Evolutionary conservation across 768 basidiomycete genomes (phyloP), one percentile per base, ranked within the genome.

Genomic region (Phylloporus sp.): DNA sequence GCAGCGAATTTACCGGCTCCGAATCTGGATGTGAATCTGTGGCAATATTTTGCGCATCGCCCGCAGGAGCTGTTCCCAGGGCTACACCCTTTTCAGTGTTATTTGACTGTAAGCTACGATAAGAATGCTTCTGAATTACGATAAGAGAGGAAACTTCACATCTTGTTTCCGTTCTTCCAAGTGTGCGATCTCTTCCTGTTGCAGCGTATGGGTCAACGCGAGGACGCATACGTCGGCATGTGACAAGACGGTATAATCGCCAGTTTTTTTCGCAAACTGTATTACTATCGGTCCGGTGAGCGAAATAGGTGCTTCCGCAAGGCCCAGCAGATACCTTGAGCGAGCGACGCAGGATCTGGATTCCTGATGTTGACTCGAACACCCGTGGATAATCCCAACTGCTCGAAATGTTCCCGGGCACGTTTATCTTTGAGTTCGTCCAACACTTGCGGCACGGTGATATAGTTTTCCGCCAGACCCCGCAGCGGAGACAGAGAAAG

Each of bases 191-290:
- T 73, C 78, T 64, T 77, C 76, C 49, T 82, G 73, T 59, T 91
- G 82, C 49, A 95, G 72, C 22, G 84, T 78, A 64, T 89, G 85
- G 6, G 94, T 92, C 59, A 99, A 74, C 1, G 97, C 95, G 45
- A 98, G 71, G 32, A 98, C 84, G 60, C 88, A 86, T 36, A 99
- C 68, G 83, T 99, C 97, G 13, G 94, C 79, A 68, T 86, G 81
- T 13, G 93, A 97, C 34, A 99, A 77, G 42, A 93, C 95, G 38
- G 90, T 75, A 65, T 93, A 95, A 70, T 99, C 97, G 66, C 97
- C 97, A 0, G 95, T 95, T 76, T 91, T 91, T 76, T 93, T 95
- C 4, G 97, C 91, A 70, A 84, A 86, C 55, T 87, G 86, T 49
- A 88, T 90, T 5, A 95, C 97, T 97, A 64, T 38, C 54, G 52